Percentiles rank a stretch among this genome's conserved stretches.
Conservation (phyloP, 176 grass and related monocot species). For the Bothriochloa decipiens region DNA sequence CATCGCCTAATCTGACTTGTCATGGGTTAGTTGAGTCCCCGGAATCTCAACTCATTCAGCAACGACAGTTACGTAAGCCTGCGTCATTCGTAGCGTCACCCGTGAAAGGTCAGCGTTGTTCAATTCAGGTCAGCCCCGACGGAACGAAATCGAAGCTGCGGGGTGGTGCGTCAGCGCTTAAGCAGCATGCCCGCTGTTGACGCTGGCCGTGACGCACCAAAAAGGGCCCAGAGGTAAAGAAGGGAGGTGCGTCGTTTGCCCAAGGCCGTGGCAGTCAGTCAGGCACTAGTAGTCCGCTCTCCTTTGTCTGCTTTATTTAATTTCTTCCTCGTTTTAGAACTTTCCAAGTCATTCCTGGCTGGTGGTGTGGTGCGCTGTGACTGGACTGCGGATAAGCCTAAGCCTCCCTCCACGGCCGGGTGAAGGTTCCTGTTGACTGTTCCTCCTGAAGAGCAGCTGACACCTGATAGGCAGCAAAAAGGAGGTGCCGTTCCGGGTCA, state of each 20-base stretch:
- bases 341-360: conserved; percentile 36
- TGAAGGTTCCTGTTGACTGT: not conserved
- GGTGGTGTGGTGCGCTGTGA: not conserved
- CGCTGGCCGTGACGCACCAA: conserved; percentile 22
- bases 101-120: not conserved
- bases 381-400: not conserved
- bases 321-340: not conserved
- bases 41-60: not conserved
- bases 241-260: too few relatives aligned
- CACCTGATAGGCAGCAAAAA: too few relatives aligned
- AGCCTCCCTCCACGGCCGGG: not conserved
- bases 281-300: too few relatives aligned
- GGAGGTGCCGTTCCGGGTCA: not conserved
- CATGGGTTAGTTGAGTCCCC: not conserved
- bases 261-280: not conserved
- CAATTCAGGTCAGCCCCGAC: not conserved
- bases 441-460: not conserved
- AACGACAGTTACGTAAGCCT: not conserved
- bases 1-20: not conserved
- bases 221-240: too few relatives aligned
- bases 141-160: not conserved
- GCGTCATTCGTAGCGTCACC: conserved; percentile 19
- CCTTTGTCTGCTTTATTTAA: not conserved
- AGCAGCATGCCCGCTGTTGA: not conserved
- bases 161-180: conserved; percentile 18